These are phyloP conservation scores for Azolla pinnata DNA, from an alignment of 75 land plant genomes.

Conservation along the genomic window DNA sequence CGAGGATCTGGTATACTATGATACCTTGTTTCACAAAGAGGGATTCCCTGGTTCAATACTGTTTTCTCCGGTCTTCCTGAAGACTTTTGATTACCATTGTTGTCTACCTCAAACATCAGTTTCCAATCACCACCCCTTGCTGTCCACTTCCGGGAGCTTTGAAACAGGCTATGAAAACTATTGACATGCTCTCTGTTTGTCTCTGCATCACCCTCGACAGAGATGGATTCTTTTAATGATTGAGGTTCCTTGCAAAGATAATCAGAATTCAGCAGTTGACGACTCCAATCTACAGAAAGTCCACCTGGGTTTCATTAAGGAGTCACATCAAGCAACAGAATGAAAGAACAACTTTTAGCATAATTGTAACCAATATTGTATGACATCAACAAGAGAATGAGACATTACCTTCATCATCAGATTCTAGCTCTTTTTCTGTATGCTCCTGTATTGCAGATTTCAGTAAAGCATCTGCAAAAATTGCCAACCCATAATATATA, in stretches of 20 bases:
- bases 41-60: constrained; percentile 72
- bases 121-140: constrained; percentile 94
- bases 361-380: too few species aligned
- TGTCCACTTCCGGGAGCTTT: constrained; percentile 58
- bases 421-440: constrained; percentile 13
- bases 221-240: neutral
- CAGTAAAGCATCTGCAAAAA: constrained; percentile 19
- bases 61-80: constrained; percentile 45
- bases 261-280: too few species aligned
- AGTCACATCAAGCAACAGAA: too few species aligned
- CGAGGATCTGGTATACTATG: constrained; percentile 69
- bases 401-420: constrained; percentile 23
- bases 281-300: too few species aligned
- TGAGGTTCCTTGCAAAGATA: too few species aligned
- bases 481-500: too few species aligned
- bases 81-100: neutral
- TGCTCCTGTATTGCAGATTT: constrained; percentile 9
- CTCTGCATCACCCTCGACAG: neutral
- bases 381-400: too few species aligned
- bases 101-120: constrained; percentile 41
- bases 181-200: neutral
- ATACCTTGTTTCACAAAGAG: constrained; percentile 63
- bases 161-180: neutral
- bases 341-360: too few species aligned
- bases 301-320: too few species aligned